Percentiles rank a stretch among this genome's conserved stretches.
Conservation (phyloP, 2,329 filamentous ascomycete genomes). For the Ophiocordyceps camponoti-floridani region DNA sequence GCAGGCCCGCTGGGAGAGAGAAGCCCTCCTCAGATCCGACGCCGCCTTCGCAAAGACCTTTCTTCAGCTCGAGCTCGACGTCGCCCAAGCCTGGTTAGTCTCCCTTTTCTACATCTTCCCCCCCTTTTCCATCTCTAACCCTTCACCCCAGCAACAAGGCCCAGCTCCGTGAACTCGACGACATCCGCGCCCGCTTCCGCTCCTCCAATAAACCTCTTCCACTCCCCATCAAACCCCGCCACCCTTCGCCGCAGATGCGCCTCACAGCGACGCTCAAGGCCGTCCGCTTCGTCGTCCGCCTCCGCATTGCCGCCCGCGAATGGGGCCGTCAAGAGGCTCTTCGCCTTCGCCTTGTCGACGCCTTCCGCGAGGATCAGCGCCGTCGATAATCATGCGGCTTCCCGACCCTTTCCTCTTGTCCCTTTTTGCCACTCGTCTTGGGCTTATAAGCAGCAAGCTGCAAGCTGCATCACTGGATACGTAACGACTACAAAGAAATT, state of each 20-base stretch:
- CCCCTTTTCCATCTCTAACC: not conserved
- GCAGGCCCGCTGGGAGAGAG: conserved; percentile 61
- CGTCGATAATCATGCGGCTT: conserved; percentile 9
- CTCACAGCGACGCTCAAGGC: conserved; percentile 27
- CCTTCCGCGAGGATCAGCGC: conserved; percentile 24
- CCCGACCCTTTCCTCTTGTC: no score
- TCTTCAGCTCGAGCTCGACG: conserved; percentile 59
- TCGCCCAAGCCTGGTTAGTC: conserved; percentile 80
- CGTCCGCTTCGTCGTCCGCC: conserved; percentile 34
- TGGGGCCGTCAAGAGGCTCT: conserved; percentile 35
- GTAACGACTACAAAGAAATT: not conserved
- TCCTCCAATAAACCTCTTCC: conserved; percentile 11
- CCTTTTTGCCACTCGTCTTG: not conserved
- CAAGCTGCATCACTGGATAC: not conserved
- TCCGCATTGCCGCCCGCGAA: conserved; percentile 25
- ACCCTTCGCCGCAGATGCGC: not conserved
- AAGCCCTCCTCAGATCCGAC: conserved; percentile 62
- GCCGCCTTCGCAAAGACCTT: conserved; percentile 78
- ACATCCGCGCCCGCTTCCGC: conserved; percentile 42
- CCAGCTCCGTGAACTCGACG: conserved; percentile 68
- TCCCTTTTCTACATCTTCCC: conserved; percentile 1
- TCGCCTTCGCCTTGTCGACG: conserved; percentile 27
- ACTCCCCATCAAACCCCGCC: conserved; percentile 10
- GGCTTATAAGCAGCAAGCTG: not conserved
- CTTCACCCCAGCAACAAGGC: conserved; percentile 64